Base-by-base conservation (phyloP, 2,329 filamentous ascomycete species). In the Chaetoscypha palmicola region DNA sequence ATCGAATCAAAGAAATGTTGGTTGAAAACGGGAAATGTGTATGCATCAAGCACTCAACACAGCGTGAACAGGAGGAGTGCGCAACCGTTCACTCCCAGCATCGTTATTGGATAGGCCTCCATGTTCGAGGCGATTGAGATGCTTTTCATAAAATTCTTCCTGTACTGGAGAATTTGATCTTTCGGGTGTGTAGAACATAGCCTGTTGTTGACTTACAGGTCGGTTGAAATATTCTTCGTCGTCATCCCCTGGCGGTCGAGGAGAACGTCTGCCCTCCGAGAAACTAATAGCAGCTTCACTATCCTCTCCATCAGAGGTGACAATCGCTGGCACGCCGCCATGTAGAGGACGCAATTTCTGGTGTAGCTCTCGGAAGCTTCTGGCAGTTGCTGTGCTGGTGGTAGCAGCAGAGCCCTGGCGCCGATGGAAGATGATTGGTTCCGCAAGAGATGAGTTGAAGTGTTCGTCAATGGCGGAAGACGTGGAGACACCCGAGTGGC, bases 331-430 rank as follows among this genome's bases (percentile, higher is more conserved):
- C 3, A 58, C 60, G 34, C 65, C 68, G 33, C 68, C 64, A 21
- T 68, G 65, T 43, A 76, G 70, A 5, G 71, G 70, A 1, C 73
- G 70, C 12, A 76, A 74, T 58, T 76, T 79, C 53, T 76, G 79
- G 54, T 81, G 76, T 23, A 82, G 64, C 30, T 81, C 76, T 30
- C 75, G 71, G 57, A 82, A 81, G 55, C 80, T 85, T 54, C 73
- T 69, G 1, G 78, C 78, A 2, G 82, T 84, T 14, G 79, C 76
- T 9, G 81, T 83, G 62, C 79, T 84, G 11, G 72, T 72, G 52
- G 80, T 86, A 16, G 79, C 75, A 12, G 73, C 67, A 2, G 82
- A 86, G 32, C 70, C 76, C 23, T 79, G 72, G 14, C 79, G 74
- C n/a, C 59, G 57, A 28, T 58, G 60, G 17, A 60, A 61, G 10